Evolutionary conservation across 352 stramenopile species (phyloP).

Genomic region (Elongisporangium undulatum): DNA sequence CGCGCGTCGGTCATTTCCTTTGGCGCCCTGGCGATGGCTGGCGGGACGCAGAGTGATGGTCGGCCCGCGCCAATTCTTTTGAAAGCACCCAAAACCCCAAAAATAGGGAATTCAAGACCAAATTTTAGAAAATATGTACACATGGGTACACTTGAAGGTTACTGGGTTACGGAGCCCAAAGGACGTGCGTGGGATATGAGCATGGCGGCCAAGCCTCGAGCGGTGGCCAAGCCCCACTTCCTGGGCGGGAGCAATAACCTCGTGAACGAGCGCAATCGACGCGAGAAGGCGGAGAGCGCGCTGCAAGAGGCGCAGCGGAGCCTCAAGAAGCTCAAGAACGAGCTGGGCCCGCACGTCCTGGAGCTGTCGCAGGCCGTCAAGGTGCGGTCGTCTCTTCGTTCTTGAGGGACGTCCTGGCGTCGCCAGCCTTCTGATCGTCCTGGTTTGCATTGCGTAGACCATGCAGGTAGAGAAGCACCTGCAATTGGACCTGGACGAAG

Average conservation of each 20-base stretch:
- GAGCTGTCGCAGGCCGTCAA: conserved; percentile 42
- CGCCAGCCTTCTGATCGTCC: background rate
- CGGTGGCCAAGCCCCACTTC: conserved; percentile 27
- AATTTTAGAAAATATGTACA: background rate
- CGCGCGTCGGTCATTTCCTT: background rate
- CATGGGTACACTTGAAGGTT: background rate
- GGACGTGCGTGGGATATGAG: background rate
- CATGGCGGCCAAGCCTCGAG: background rate
- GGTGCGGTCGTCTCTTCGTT: conserved; percentile 11
- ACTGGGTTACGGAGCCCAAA: background rate
- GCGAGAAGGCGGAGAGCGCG: conserved; percentile 43
- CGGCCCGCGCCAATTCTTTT: background rate
- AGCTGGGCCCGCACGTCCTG: conserved; percentile 45
- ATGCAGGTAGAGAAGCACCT: conserved; percentile 57
- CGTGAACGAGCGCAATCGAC: conserved; percentile 44
- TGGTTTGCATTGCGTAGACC: conserved; percentile 14
- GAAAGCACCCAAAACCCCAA: background rate
- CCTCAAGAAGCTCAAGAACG: conserved; percentile 28
- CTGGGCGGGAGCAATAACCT: conserved; percentile 71
- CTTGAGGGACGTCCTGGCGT: background rate
- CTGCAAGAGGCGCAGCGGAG: conserved; percentile 29
- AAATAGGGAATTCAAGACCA: background rate
- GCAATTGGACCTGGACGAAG: conserved; percentile 51
- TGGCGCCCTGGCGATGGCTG: background rate
- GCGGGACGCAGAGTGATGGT: background rate